phyloP scores from a whole-genome alignment of 371 early-diverging fungal species.

The Smittium mucronatum region DNA sequence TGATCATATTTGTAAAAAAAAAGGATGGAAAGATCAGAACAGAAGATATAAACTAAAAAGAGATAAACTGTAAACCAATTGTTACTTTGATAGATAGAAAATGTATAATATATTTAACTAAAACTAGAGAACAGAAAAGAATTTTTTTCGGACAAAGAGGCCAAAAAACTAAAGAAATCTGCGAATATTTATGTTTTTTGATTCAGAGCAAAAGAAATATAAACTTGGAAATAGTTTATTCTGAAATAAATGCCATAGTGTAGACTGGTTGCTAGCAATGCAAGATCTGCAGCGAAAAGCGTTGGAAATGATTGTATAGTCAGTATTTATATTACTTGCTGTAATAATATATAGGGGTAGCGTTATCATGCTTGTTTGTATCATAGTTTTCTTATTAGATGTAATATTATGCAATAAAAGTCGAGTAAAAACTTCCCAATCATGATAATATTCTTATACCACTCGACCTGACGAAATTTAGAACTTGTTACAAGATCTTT shows the following conservation, averaged over 20 bases:
- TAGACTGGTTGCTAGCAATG: too few relatives aligned
- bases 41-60: not conserved
- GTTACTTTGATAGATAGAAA: not conserved
- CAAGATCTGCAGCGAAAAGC: not conserved
- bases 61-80: not conserved
- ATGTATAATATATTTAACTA: not conserved
- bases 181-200: not conserved
- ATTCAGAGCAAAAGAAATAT: not conserved
- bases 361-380: not conserved
- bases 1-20: not conserved
- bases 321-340: not conserved
- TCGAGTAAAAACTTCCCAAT: not conserved
- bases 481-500: too few relatives aligned
- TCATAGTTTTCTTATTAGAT: not conserved
- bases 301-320: not conserved
- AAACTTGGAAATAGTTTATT: not conserved
- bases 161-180: not conserved
- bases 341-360: not conserved
- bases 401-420: not conserved
- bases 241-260: not conserved
- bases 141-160: not conserved
- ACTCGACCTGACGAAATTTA: too few relatives aligned
- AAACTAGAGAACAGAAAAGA: not conserved
- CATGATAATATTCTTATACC: not conserved
- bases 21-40: not conserved